phyloP scores from a whole-genome alignment of 192 early-diverging fungal species.

The Rhizophlyctis rosea region DNA sequence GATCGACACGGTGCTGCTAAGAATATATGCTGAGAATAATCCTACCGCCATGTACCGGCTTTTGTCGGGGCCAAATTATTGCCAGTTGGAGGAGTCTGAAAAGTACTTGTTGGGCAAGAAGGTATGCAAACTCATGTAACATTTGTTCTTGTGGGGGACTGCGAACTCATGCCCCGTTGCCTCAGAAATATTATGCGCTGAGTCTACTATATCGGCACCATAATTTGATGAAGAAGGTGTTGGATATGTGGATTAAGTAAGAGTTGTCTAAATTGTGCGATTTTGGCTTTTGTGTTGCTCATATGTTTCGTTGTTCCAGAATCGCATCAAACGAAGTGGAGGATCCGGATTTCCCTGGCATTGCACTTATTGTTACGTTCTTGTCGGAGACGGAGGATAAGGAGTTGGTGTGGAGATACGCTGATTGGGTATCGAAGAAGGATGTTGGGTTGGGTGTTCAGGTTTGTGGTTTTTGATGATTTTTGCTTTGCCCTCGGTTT shows the following conservation, averaged over 20 bases:
- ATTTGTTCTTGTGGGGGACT: background rate
- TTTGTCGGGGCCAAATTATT: constrained; percentile 43
- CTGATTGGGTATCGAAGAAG: constrained; percentile 26
- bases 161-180: background rate
- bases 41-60: constrained; percentile 24
- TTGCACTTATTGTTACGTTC: constrained; percentile 18
- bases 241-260: constrained; percentile 69
- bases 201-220: constrained; percentile 57
- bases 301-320: constrained; percentile 21
- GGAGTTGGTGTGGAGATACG: constrained; percentile 20
- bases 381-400: constrained; percentile 15
- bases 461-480: constrained; percentile 12
- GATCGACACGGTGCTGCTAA: constrained; percentile 54
- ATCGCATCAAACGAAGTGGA: constrained; percentile 47
- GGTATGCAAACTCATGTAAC: constrained; percentile 24
- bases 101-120: constrained; percentile 43
- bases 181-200: constrained; percentile 58
- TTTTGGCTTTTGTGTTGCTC: background rate
- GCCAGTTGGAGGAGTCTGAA: constrained; percentile 42
- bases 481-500: background rate
- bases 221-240: constrained; percentile 38
- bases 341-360: constrained; percentile 49
- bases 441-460: constrained; percentile 33
- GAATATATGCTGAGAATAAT: constrained; percentile 36
- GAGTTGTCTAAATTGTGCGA: no score